Conservation (phyloP, 192 early-diverging fungal species). For the Gamsiella multidivaricata region DNA sequence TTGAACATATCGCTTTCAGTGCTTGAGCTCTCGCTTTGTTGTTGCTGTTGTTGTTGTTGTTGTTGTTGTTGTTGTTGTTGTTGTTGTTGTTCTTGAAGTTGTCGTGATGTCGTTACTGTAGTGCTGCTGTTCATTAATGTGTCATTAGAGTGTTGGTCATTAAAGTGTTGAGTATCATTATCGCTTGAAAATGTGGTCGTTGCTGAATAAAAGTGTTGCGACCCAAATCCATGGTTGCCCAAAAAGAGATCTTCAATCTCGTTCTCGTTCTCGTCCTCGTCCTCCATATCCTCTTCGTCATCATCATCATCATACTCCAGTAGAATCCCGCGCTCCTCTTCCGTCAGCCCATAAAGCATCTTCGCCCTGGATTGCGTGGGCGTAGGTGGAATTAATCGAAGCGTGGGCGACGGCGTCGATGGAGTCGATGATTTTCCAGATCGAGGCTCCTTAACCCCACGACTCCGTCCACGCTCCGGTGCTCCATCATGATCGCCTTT, state of each 20-base stretch:
- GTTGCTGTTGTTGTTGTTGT: background rate
- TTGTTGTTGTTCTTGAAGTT: background rate
- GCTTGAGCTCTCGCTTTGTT: background rate
- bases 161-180: constrained; percentile 19
- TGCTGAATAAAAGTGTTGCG: background rate
- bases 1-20: constrained; percentile 7
- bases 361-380: constrained; percentile 14
- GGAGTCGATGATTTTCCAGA: constrained; percentile 8
- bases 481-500: background rate
- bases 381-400: constrained; percentile 47
- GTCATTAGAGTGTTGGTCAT: constrained; percentile 22
- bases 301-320: constrained; percentile 6
- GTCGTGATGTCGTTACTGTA: constrained; percentile 13
- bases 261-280: constrained; percentile 13
- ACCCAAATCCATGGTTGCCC: background rate
- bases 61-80: constrained; percentile 6
- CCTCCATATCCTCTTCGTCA: background rate
- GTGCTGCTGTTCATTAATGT: constrained; percentile 27
- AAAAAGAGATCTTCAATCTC: background rate
- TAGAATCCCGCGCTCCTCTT: constrained; percentile 23
- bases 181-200: constrained; percentile 3
- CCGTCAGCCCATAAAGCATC: background rate
- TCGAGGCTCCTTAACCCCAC: too few species aligned
- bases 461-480: background rate
- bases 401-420: constrained; percentile 41